Base-by-base conservation (phyloP, 257 asterid species). In the Nicotiana tomentosiformis region DNA sequence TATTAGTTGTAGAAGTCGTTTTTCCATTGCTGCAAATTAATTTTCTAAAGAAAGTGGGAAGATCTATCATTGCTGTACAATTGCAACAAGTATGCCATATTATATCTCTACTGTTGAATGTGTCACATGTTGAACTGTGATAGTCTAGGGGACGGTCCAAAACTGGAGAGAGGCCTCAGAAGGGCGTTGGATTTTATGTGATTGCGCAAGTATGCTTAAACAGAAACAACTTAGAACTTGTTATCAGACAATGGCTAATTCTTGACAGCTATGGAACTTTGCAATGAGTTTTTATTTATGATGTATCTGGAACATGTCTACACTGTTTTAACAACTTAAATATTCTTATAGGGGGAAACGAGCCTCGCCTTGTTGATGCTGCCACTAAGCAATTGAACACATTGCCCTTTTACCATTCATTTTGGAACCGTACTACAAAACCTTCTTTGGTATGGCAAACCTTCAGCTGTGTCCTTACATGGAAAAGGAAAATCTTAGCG, bases 361-460 rank as follows among this genome's bases (percentile, higher is more conserved):
- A 96, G 84, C 94, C 99, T 78, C 93, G 98, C 30, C 98, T 96
- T 65, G 91, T 92, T 82, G 97, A 79, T 61, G 99, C 99, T 82
- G 99, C 99, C n/a, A 85, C 87, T 37, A 91, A 87, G 81, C 99
- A 96, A 86, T 91, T 96, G 37, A 96, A 91, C 39, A 94, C 90
- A 39, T 90, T 96, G 88, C 99, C 99, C 1, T 96, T 96, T 89
- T 94, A 96, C 86, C 99, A 96, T 88, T 94, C 98, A 51, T 96
- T 96, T 81, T 96, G 98, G 98, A 96, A 96, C 84, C 95, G 98
- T 77, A 94, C 99, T 14, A 96, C 99, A 72, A 92, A 89, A 84
- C 99, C 99, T 29, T 87, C 98, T 70, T 89, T 96, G 95, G 99
- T 94, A 88, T 51, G 83, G 37, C 68, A 80, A 80, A 49, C 7